Evolutionary conservation across 768 basidiomycete genomes (phyloP), one percentile per base, ranked within the genome.

Genomic region (Amanita phalloides): DNA sequence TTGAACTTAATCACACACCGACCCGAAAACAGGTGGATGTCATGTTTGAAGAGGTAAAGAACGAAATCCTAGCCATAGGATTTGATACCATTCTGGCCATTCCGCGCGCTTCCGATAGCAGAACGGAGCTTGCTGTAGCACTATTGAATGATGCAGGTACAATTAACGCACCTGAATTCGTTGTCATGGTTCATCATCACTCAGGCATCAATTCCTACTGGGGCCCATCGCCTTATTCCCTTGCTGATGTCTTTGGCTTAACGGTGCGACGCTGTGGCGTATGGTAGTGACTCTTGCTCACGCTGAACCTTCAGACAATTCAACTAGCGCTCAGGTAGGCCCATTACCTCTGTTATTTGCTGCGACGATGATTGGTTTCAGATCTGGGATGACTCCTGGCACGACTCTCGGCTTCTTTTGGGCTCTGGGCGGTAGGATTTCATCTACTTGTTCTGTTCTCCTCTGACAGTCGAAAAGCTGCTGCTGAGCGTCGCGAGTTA

Each of bases 371-470:
- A 17, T 13, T 7, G 26, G 30, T 55, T 3, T 11, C 35, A 85
- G 82, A 25, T 77, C 74, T 50, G 86, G 84, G 4, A 82, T 88
- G 71, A 74, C 80, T 6, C 75, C 83, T 13, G 82, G 82, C 4
- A 80, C 82, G 6, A 78, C 82, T 0, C 64, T 83, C 14, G 86
- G 86, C 5, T 83, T 88, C 64, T 83, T 86, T 60, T 86, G 81
- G 82, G 76, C 79, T 11, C 66, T 84, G 5, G 78, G 77, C 61
- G 81, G 82, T 82, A 58, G 26, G 64, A 10, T 35, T 39, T 20
- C 49, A 37, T 13, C 21, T 17, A n/a, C 2, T 20, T 45, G 10
- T 32, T 21, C n/a, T 21, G 21, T 51, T n/a, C 51, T 38, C 14
- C 43, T 25, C 45, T 56, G 8, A 56, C 30, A 38, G 20, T 36